Evolutionary conservation across 1,284 basidiomycete genomes (phyloP).

Genomic region (Afroboletus lepidellus): DNA sequence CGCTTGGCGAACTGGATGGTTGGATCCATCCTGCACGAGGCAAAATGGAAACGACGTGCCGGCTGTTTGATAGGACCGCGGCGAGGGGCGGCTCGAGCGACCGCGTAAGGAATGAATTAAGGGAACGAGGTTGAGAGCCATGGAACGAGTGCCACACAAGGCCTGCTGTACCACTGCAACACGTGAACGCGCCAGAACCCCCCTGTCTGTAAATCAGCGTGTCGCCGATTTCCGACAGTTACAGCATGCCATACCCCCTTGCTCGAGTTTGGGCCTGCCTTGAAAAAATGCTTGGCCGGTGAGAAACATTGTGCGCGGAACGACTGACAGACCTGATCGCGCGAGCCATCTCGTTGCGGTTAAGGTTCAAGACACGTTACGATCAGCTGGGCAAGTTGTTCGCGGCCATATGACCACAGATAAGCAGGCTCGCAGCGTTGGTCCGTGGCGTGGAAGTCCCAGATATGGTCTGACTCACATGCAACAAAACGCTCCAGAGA

Average conservation of each 20-base stretch:
- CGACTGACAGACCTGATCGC: neutral
- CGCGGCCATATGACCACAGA: neutral
- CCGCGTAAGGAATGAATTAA: neutral
- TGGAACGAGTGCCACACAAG: neutral
- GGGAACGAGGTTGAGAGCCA: neutral
- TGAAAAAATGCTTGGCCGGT: neutral
- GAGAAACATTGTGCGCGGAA: neutral
- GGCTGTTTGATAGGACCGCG: neutral
- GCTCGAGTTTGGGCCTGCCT: neutral
- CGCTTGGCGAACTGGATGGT: neutral
- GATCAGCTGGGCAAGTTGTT: neutral
- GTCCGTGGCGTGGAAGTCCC: neutral
- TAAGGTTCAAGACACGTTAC: neutral
- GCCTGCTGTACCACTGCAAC: slow-evolving; percentile 18
- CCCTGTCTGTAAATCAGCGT: neutral
- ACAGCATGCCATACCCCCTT: slow-evolving; percentile 9
- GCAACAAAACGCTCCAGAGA: too few relatives aligned
- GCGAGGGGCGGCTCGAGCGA: neutral
- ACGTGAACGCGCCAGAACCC: neutral
- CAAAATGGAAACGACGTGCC: neutral
- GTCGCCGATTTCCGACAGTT: neutral
- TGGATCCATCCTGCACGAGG: slow-evolving; percentile 12
- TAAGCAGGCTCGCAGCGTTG: neutral
- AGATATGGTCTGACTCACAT: neutral
- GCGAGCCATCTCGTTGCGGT: neutral